Evolutionary conservation across 306 rosid species (phyloP).

Genomic region (Senna siamea): DNA sequence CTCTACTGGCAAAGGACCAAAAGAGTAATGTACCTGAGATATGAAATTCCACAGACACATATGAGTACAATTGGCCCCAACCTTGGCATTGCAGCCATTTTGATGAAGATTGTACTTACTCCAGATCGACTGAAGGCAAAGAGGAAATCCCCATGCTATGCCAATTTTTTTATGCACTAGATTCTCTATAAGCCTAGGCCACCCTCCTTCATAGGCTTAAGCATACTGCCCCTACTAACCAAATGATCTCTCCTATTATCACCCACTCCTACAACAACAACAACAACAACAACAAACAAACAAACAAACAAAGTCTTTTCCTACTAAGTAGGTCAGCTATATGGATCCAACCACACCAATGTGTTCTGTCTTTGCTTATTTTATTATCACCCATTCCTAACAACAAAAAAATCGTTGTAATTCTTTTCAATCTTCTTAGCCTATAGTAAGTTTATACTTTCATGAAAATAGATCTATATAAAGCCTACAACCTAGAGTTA

Average conservation of each 20-base stretch:
- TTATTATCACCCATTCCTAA: neutral
- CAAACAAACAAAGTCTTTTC: too few species aligned
- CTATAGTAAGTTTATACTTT: neutral
- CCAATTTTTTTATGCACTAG: neutral
- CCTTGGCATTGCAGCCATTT: neutral
- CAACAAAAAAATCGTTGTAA: neutral
- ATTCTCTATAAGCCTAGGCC: neutral
- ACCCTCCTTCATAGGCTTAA: neutral
- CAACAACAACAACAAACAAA: too few species aligned
- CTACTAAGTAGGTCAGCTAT: too few species aligned
- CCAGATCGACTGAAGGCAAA: too few species aligned
- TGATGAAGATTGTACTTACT: too few species aligned
- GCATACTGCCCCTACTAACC: neutral
- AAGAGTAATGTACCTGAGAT: neutral
- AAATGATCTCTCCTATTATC: neutral
- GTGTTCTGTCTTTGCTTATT: too few species aligned
- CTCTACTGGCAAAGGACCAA: neutral
- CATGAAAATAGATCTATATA: neutral
- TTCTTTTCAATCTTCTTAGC: neutral
- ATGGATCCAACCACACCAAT: too few species aligned
- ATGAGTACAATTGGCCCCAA: neutral
- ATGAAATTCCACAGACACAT: neutral
- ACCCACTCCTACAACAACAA: neutral
- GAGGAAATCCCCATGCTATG: neutral
- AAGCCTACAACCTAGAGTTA: neutral